Evolutionary conservation across 805 yeast genomes (phyloP).

Genomic region (Yamadazyma philogaea): DNA sequence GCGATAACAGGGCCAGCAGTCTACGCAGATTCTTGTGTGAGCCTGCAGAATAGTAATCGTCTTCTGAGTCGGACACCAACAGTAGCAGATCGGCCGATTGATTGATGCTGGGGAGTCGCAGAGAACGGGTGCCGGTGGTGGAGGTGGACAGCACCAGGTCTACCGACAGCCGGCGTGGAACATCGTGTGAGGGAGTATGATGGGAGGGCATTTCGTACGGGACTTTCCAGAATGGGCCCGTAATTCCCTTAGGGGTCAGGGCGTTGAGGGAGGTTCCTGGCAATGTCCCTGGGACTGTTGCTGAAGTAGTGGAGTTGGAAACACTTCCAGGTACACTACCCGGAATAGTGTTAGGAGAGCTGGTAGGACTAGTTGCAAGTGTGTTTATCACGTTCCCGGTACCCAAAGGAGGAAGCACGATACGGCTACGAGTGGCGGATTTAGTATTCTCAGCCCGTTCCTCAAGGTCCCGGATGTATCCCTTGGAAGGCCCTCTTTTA

Average conservation of each 20-base stretch:
- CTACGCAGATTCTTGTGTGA: conserved; percentile 18
- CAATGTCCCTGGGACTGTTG: not conserved
- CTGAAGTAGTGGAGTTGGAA: not conserved
- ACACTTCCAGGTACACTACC: not conserved
- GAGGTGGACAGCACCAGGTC: conserved; percentile 9
- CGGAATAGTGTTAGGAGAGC: not conserved
- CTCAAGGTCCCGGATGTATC: conserved; percentile 49
- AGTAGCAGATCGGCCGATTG: conserved; percentile 10
- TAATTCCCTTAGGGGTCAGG: conserved; percentile 2
- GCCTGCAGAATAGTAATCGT: conserved; percentile 30
- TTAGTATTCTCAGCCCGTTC: conserved; percentile 28
- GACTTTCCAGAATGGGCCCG: conserved; percentile 58
- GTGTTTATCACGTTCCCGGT: not conserved
- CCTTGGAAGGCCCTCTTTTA: conserved; percentile 79
- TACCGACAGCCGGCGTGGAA: conserved; percentile 17
- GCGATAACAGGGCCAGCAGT: conserved; percentile 23
- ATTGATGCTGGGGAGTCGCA: conserved; percentile 7
- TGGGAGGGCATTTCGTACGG: conserved; percentile 53
- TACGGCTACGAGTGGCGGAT: conserved; percentile 12
- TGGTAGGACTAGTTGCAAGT: not conserved
- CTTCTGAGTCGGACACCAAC: conserved; percentile 32
- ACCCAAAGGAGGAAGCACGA: conserved; percentile 27
- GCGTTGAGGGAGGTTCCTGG: not conserved
- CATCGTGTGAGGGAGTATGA: conserved; percentile 16
- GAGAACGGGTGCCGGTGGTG: not conserved